phyloP scores from a whole-genome alignment of 352 stramenopile species.

The Globisporangium splendens region DNA sequence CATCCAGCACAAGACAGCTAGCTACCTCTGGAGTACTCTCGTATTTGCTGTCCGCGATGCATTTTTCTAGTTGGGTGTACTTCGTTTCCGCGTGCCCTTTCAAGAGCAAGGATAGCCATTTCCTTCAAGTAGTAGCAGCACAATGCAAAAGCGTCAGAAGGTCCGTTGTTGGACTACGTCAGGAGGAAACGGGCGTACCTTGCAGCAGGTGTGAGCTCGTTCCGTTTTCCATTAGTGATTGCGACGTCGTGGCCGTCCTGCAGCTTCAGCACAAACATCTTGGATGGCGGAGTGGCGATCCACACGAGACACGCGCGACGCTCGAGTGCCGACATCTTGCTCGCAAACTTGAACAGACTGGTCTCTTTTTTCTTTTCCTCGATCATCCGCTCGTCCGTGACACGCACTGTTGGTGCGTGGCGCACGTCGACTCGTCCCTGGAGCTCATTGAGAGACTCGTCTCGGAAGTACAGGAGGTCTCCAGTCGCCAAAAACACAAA shows the following conservation, averaged over 20 bases:
- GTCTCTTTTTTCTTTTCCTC: slow-evolving; percentile 72
- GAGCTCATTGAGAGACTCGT: slow-evolving; percentile 65
- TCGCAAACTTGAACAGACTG: slow-evolving; percentile 61
- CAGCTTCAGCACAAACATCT: slow-evolving; percentile 82
- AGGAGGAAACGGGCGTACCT: slow-evolving; percentile 26
- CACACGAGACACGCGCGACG: slow-evolving; percentile 69
- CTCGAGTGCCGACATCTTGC: slow-evolving; percentile 52
- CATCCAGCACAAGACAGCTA: too few species aligned
- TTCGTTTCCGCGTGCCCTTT: slow-evolving; percentile 80
- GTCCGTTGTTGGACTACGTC: too few species aligned
- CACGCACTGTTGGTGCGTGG: slow-evolving; percentile 71
- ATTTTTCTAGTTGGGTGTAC: slow-evolving; percentile 80
- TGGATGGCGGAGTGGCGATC: slow-evolving; percentile 80
- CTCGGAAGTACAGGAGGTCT: slow-evolving; percentile 75
- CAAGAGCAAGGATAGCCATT: slow-evolving; percentile 69
- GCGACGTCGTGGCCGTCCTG: slow-evolving; percentile 58
- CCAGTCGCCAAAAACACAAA: slow-evolving; percentile 74
- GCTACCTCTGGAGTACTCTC: slow-evolving; percentile 57
- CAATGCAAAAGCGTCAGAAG: background rate
- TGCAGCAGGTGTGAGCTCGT: slow-evolving; percentile 55
- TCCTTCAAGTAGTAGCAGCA: slow-evolving; percentile 15
- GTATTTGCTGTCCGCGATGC: slow-evolving; percentile 57
- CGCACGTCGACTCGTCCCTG: slow-evolving; percentile 76
- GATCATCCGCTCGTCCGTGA: slow-evolving; percentile 70
- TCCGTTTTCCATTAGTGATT: slow-evolving; percentile 18